Evolutionary conservation across 208 protist species (phyloP), one percentile per base, ranked within the genome.

Genomic region (Acanthamoeba triangularis): DNA sequence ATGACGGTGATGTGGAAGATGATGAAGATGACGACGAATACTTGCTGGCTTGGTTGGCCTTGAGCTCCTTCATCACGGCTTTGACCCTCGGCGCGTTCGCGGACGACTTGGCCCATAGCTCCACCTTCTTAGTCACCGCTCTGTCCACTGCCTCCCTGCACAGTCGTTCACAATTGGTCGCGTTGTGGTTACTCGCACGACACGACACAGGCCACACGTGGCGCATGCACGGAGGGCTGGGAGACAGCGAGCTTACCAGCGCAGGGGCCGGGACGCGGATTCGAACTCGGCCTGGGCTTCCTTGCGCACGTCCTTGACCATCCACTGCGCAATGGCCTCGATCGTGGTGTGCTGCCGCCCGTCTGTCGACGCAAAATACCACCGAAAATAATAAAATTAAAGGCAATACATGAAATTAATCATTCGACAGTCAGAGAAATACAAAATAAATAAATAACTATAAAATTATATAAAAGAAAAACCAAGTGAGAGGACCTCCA

Each of bases 271-370:
- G 6, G 44, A 59, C 2, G 78, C 78, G 28, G 78, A 49, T 35
- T 85, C 78, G 47, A 85, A 85, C 78, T 85, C 78, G 52, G 59
- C 85, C 14, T 49, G n/a, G 41, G 56, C 61, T 33, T 91, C 85
- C 61, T 91, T 91, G 35, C 61, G 52, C 37, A 91, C 61, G 35
- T 91, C 85, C 33, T 69, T 91, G 56, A 91, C 59, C 61, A 91
- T 74, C 85, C 85, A 91, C 13, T 28, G 41, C 20, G n/a, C 78
- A 10, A 85, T n/a, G 14, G 78, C 78, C 14, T 85, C 78, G n/a
- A 52, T 52, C 41, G 74, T 84, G 25, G 78, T 37, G 47, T 85
- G 78, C 78, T 59, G 35, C 25, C 78, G 37, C 37, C 78, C 78
- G n/a, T 85, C 78, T 85, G 35, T 85, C 23, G 10, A 25, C 59